Conservation (phyloP, 176 grass and related monocot genomes). For the Ensete glaucum region DNA sequence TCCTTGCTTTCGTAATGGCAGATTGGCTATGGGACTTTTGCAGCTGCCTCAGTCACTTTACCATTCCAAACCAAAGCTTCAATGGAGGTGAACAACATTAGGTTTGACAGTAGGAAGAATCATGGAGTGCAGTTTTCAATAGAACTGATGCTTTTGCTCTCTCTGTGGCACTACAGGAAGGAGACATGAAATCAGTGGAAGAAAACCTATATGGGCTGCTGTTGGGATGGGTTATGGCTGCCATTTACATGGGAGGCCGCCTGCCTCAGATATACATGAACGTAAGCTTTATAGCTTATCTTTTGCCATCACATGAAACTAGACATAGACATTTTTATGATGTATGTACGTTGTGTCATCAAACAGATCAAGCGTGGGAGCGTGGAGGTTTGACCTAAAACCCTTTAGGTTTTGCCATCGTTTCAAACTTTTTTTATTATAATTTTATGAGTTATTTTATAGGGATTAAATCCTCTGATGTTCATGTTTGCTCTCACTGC, state of each 20-base stretch:
- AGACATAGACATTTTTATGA: too few relatives aligned
- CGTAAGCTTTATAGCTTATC: not conserved
- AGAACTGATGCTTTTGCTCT: too few relatives aligned
- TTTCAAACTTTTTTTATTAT: too few relatives aligned
- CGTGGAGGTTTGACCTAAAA: slow-evolving; percentile 12
- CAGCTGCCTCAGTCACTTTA: not conserved
- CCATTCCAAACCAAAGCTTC: slow-evolving; percentile 15
- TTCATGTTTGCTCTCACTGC: slow-evolving; percentile 20
- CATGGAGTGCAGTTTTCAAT: too few relatives aligned
- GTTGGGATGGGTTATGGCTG: slow-evolving; percentile 21
- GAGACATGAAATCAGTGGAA: not conserved
- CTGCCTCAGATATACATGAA: slow-evolving; percentile 22
- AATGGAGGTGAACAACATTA: not conserved
- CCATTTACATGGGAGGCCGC: slow-evolving; percentile 24
- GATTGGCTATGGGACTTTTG: slow-evolving; percentile 8
- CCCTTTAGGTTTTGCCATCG: not conserved
- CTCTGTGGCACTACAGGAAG: not conserved
- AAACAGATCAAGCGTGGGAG: slow-evolving; percentile 22
- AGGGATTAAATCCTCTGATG: slow-evolving; percentile 26
- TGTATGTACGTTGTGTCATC: not conserved
- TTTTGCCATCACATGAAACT: too few relatives aligned
- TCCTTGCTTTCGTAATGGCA: not conserved
- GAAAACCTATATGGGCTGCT: slow-evolving; percentile 4
- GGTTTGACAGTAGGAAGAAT: not conserved
- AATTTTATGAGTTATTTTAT: not conserved